phyloP scores from a whole-genome alignment of 331 rosid genomes.

The Pyrus hybrid region DNA sequence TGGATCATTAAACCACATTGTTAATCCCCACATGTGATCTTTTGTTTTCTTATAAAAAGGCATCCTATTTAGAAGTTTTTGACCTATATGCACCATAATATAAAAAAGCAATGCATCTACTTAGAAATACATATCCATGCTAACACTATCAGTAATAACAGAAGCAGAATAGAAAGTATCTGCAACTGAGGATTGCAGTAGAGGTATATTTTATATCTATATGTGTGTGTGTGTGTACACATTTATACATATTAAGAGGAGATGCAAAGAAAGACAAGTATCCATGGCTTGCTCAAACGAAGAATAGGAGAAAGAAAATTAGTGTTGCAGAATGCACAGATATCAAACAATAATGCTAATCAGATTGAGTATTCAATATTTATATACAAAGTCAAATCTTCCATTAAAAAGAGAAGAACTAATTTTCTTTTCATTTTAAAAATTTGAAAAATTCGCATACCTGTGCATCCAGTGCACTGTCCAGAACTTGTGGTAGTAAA shows the following conservation, averaged over 20 bases:
- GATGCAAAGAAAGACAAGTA: neutral
- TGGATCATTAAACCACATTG: neutral
- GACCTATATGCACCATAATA: neutral
- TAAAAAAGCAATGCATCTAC: neutral
- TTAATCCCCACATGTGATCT: neutral
- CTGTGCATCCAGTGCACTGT: conserved; percentile 97
- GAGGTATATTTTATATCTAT: neutral
- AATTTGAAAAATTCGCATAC: conserved; percentile 21
- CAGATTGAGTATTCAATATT: neutral
- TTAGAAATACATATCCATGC: neutral
- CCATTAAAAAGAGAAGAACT: neutral
- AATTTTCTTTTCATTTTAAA: neutral
- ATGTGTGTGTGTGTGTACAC: neutral
- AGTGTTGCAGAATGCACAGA: neutral
- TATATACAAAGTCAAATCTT: neutral
- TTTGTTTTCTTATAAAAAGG: neutral
- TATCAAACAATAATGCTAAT: neutral
- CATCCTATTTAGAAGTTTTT: neutral
- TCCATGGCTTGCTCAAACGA: neutral
- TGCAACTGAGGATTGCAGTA: neutral
- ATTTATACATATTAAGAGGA: neutral
- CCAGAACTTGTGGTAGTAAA: conserved; percentile 93
- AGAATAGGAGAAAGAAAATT: neutral
- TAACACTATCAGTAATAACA: neutral
- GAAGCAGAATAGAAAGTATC: neutral